Evolutionary conservation across 2,329 filamentous ascomycete genomes (phyloP).

Genomic region (Alternaria sp.): DNA sequence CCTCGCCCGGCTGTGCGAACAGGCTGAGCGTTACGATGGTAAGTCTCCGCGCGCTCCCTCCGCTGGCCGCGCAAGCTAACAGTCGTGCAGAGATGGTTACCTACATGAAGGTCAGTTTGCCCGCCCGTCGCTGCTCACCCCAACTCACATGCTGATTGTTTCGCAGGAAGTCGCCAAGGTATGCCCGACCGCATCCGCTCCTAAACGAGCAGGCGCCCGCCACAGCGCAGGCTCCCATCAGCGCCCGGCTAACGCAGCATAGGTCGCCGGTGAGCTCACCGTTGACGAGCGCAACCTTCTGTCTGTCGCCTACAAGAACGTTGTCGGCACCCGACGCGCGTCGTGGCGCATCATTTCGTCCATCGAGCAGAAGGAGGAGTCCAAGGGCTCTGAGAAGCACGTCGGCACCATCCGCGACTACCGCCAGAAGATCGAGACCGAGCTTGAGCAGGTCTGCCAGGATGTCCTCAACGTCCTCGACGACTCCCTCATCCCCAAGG

Average conservation of each 20-base stretch:
- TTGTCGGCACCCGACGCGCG: slow-evolving; percentile 95
- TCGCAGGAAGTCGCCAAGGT: slow-evolving; percentile 90
- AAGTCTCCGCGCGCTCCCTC: slow-evolving; percentile 47
- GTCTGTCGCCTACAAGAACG: slow-evolving; percentile 99
- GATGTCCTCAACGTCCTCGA: slow-evolving; percentile 96
- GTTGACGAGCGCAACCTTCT: slow-evolving; percentile 86
- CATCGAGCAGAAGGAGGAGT: slow-evolving; percentile 99
- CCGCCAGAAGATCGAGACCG: slow-evolving; percentile 96
- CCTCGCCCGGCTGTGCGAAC: slow-evolving; percentile 99
- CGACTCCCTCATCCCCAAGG: slow-evolving; percentile 91
- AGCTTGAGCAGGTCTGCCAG: slow-evolving; percentile 97
- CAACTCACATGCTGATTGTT: slow-evolving; percentile 43
- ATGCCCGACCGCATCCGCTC: slow-evolving; percentile 43
- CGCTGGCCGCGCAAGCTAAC: slow-evolving; percentile 41
- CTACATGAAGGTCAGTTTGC: slow-evolving; percentile 84
- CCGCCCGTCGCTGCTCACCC: background rate
- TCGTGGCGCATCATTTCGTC: slow-evolving; percentile 99
- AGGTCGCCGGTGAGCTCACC: slow-evolving; percentile 71
- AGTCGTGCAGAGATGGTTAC: slow-evolving; percentile 82
- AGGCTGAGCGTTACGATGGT: slow-evolving; percentile 99
- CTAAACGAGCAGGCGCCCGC: slow-evolving; percentile 28
- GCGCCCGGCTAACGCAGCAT: slow-evolving; percentile 26
- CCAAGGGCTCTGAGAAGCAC: slow-evolving; percentile 96
- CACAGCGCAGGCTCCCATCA: slow-evolving; percentile 12
- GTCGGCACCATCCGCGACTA: slow-evolving; percentile 94